phyloP scores from a whole-genome alignment of 306 rosid genomes.

The Gastrolobium villosum region DNA sequence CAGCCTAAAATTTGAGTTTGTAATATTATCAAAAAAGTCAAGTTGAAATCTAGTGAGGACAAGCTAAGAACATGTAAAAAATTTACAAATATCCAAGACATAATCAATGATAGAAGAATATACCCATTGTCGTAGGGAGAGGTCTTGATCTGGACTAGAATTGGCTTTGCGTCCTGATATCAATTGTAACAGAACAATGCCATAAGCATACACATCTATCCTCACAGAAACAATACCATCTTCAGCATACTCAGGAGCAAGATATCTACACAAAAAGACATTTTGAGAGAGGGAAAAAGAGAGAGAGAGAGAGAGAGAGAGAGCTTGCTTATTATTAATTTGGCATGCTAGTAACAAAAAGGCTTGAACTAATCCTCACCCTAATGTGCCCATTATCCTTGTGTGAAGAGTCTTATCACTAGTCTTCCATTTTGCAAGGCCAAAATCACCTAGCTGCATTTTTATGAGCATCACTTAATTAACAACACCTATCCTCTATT shows the following conservation, averaged over 20 bases:
- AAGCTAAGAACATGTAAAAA: neutral
- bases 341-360: neutral
- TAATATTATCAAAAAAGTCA: neutral
- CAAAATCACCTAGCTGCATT: constrained; percentile 75
- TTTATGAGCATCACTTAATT: constrained; percentile 10
- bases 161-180: constrained; percentile 63
- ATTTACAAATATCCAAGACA: neutral
- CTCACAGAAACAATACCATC: constrained; percentile 66
- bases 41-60: neutral
- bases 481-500: neutral
- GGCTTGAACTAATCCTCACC: constrained; percentile 51
- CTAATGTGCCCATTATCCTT: constrained; percentile 72
- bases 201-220: constrained; percentile 74
- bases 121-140: constrained; percentile 75
- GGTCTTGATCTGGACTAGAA: constrained; percentile 39
- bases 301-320: neutral
- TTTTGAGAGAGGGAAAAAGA: too few species aligned
- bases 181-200: constrained; percentile 67
- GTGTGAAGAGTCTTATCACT: constrained; percentile 55
- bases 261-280: constrained; percentile 55
- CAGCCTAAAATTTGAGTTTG: constrained; percentile 56
- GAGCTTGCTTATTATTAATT: neutral
- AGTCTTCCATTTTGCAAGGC: constrained; percentile 75
- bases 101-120: neutral
- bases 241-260: constrained; percentile 79